Base-by-base conservation (phyloP, 306 rosid species). In the Casuarina equisetifolia region DNA sequence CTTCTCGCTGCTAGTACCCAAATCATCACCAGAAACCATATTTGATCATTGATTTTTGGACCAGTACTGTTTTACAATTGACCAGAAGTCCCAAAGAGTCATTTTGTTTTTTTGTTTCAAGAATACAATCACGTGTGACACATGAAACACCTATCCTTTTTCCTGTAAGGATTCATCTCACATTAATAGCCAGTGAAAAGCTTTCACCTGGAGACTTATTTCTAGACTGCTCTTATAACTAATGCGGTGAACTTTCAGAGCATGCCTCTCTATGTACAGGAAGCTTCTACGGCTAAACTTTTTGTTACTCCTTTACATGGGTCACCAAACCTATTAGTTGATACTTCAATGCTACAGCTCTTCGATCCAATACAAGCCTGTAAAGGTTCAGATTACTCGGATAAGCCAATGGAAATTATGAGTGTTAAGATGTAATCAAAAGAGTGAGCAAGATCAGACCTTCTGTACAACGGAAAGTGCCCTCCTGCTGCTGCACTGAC, bases 361-460 rank as follows among this genome's bases (percentile, higher is more conserved):
- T 83, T 92, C 42, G 90, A 89, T 87, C 97, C 99, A 78, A 92
- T 69, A 78, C 97, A 95, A 54, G 97, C 96, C 97, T 92, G 89
- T 78, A 59, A 39, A 44, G 79, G 66, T 63, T 72, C 74, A 13
- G 72, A 43, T 13, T 70, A 36, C 54, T 87, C 19, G 73, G 79
- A 68, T 54, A 72, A 74, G 78, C 63, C 79, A 38, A 51, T 16
- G 11, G 5, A 57, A 73, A 68, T 11, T 9, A 25, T 25, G 17
- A 71, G 44, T 59, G 52, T 10, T 50, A 74, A 72, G 12, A 36
- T 58, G 78, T 13, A 16, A 77, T 69, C 44, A 10, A 39, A 15
- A 62, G 35, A 42, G 61, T 50, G 79, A 80, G 55, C 25, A 51
- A 57, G 68, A 48, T 67, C 63, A 52, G 44, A 91, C 98, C 97